Conservation (phyloP, 1,284 basidiomycete genomes). For the Butyriboletus appendiculatus region DNA sequence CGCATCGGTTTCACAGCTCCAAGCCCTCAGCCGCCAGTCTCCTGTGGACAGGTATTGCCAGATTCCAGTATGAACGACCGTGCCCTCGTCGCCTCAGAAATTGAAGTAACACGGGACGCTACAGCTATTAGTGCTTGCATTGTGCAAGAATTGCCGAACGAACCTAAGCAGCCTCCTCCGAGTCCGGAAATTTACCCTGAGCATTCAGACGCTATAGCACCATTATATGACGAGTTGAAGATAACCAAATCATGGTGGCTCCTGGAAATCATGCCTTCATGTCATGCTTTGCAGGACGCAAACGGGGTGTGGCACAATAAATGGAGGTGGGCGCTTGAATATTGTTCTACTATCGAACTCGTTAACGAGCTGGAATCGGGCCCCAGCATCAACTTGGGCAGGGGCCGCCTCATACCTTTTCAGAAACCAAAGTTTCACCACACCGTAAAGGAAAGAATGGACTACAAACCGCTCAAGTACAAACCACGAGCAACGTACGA, state of each 20-base stretch:
- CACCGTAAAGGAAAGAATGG: constrained; percentile 35
- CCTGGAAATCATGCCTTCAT: constrained; percentile 30
- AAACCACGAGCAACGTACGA: constrained; percentile 27
- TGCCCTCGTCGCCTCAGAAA: background rate
- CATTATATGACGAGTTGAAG: constrained; percentile 26
- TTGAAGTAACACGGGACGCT: background rate
- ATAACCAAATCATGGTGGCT: constrained; percentile 30
- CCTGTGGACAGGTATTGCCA: background rate
- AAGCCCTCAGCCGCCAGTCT: background rate
- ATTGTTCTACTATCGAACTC: background rate
- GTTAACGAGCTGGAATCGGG: constrained; percentile 1
- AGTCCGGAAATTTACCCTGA: constrained; percentile 12
- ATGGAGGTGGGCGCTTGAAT: constrained; percentile 27
- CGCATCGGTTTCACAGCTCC: constrained; percentile 33
- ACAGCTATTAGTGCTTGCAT: background rate
- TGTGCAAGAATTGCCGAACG: background rate
- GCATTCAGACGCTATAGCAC: constrained; percentile 28
- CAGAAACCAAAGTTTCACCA: constrained; percentile 31
- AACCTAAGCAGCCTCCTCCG: background rate
- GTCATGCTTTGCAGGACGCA: constrained; percentile 30
- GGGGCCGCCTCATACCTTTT: constrained; percentile 29
- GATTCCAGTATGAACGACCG: background rate
- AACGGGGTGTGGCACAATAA: constrained; percentile 25
- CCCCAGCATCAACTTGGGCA: constrained; percentile 31
- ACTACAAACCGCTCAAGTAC: constrained; percentile 23